Conservation (phyloP, 129 eudicot genomes). For the Flaveria ramosissima region DNA sequence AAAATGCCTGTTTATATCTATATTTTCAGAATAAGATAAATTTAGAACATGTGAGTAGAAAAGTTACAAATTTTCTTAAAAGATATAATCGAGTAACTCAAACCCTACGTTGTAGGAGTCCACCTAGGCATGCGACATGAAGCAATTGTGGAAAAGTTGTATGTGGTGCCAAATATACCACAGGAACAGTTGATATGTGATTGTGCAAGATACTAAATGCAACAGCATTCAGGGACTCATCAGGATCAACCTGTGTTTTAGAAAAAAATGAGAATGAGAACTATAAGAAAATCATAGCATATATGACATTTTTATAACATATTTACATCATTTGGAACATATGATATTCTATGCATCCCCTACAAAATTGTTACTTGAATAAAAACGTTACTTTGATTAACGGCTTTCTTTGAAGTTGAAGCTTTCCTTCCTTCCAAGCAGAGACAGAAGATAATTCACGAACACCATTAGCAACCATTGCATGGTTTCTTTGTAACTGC, state of each 20-base stretch:
- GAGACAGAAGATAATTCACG: conserved; percentile 29
- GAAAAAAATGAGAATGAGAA: neutral
- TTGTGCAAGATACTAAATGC: conserved; percentile 49
- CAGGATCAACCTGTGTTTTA: conserved; percentile 53
- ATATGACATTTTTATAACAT: neutral
- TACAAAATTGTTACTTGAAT: neutral
- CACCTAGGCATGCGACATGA: conserved; percentile 58
- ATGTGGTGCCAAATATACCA: conserved; percentile 36
- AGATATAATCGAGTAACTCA: neutral
- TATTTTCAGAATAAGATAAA: conserved; percentile 21
- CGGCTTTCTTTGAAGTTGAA: conserved; percentile 40
- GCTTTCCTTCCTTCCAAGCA: conserved; percentile 56
- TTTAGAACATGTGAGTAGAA: neutral
- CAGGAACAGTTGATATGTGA: conserved; percentile 56
- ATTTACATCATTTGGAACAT: neutral
- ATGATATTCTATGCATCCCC: neutral
- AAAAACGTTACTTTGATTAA: conserved; percentile 45
- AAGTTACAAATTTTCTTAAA: neutral
- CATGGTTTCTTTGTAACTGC: conserved; percentile 11
- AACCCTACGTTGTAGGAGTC: conserved; percentile 48
- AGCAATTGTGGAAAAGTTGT: conserved; percentile 48
- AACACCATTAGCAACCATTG: neutral
- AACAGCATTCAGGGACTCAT: conserved; percentile 50
- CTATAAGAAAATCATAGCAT: conserved; percentile 12
- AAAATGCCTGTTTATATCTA: conserved; percentile 56